Evolutionary conservation across 2,329 filamentous ascomycete species (phyloP), one percentile per base, ranked within the genome.

Genomic region (Fusarium staphyleae): DNA sequence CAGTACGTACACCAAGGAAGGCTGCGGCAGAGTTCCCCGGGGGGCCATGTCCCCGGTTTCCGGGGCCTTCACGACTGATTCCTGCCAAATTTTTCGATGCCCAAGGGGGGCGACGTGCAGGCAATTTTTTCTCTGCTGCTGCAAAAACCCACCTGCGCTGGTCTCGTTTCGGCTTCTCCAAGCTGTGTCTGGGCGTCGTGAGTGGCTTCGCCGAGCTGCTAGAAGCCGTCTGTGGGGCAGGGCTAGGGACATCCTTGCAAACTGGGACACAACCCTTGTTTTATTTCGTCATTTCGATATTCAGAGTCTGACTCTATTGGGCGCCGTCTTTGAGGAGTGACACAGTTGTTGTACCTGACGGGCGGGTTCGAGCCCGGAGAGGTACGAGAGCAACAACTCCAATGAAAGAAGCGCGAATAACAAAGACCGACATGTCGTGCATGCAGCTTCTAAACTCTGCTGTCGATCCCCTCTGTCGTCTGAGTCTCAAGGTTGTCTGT

Each of bases 271-370:
- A 62, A 48, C 41, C 50, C 53, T 40, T 57, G 41, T 44, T 46
- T 63, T 62, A 53, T 63, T 65, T 65, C 64, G 63, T 66, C 58
- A 63, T 60, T 48, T 16, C 30, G 54, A 33, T 47, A n/a, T 45
- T 48, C 18, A 47, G 43, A 39, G 42, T 18, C 26, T 39, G 41
- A 29, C 51, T 34, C 41, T 42, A 44, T 47, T 53, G 57, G 49
- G 22, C 5, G 28, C 12, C 11, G 3, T 4, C 7, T 5, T 30
- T 5, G 3, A 3, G 28, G 3, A 28, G 24, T 28, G 24, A 28
- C 24, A 9, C 5, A 6, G 16, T 18, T 24, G 19, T 43, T 43
- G 40, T 43, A 33, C 40, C 40, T 43, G 40, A 33, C 29, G 32
- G n/a, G 3, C 32, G 32, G n/a, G 14, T 33, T 33, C 19, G 4